Evolutionary conservation across 208 protist genomes (phyloP), one percentile per base, ranked within the genome.

Genomic region (Leishmania lainsoni): DNA sequence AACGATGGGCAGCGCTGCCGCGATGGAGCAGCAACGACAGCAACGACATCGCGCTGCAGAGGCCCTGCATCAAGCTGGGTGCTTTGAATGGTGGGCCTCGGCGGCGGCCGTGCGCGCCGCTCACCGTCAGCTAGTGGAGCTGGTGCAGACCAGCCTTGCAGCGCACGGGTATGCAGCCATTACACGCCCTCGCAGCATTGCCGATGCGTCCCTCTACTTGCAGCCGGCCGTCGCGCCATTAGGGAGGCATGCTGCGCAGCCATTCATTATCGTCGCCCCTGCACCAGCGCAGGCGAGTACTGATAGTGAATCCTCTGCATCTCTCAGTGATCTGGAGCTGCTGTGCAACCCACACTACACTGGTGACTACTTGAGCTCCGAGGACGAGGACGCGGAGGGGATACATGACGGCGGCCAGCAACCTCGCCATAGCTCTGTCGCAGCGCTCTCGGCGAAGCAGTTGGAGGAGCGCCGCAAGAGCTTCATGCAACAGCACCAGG

Each of bases 281-380:
- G 49, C 75, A 12, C 56, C 61, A 49, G 49, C 54, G 61, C 39
- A n/a, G 75, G 10, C 75, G 61, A 29, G 54, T 20, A 58, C n/a
- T 26, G 54, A 77, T 52, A 54, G 6, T 32, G 74, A 61, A 14
- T 8, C 45, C 14, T 45, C 45, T 16, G 12, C 20, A 3, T 29
- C 26, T 32, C 45, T 39, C 48, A 71, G 79, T 9, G 87, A 83
- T 0, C 63, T 89, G 17, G 83, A 92, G 84, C 59, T 85, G 26
- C 56, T 66, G 26, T 93, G 92, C 78, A 93, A 95, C 73, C 75
- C 89, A 10, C 91, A 97, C 81, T 92, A 76, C 85, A 86, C 86
- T 2, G 91, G 90, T 16, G 88, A 89, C 4, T 94, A 87, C 78
- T 86, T 95, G 35, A 93, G 89, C 85, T 95, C 91, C 6, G 93